Percentiles rank a stretch among this genome's conserved stretches.
Conservation (phyloP, 176 grass and related monocot species). For the Carex parvula region DNA sequence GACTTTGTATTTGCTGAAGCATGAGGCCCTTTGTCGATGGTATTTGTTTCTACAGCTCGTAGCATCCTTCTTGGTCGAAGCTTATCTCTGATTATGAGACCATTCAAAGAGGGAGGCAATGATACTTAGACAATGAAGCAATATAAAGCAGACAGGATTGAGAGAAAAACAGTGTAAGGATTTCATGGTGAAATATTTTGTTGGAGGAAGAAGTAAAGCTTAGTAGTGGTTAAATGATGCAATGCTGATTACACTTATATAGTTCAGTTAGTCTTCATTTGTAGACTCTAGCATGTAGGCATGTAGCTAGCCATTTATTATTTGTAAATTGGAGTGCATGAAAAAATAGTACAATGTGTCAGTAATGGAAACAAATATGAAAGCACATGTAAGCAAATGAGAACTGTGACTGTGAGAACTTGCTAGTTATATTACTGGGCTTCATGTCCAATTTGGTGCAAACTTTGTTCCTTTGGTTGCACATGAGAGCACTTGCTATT, state of each 20-base stretch:
- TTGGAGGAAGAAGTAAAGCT: slow-evolving; percentile 12
- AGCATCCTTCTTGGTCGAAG: slow-evolving; percentile 40
- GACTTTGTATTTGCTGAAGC: slow-evolving; percentile 17
- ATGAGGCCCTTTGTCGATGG: slow-evolving; percentile 12
- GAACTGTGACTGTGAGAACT: slow-evolving; percentile 36
- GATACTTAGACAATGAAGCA: slow-evolving; percentile 39
- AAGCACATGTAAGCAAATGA: slow-evolving; percentile 34
- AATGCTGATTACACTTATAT: slow-evolving; percentile 15
- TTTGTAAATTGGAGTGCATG: slow-evolving; percentile 4
- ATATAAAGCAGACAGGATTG: slow-evolving; percentile 26
- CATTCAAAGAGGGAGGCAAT: slow-evolving; percentile 22
- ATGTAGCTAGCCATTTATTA: not conserved
- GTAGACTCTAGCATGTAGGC: slow-evolving; percentile 10
- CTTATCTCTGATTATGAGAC: not conserved
- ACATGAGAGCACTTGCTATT: not conserved
- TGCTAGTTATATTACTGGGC: slow-evolving; percentile 2
- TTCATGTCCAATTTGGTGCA: slow-evolving; percentile 7
- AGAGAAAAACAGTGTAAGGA: slow-evolving; percentile 11
- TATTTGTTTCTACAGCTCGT: slow-evolving; percentile 21
- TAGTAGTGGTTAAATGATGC: slow-evolving; percentile 31
- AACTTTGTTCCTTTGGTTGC: not conserved
- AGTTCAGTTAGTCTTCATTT: not conserved
- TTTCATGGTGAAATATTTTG: slow-evolving; percentile 26
- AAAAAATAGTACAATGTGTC: slow-evolving; percentile 17
- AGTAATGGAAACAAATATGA: slow-evolving; percentile 30